Conservation (phyloP, 2,329 filamentous ascomycete genomes). For the Tolypocladium paradoxum region DNA sequence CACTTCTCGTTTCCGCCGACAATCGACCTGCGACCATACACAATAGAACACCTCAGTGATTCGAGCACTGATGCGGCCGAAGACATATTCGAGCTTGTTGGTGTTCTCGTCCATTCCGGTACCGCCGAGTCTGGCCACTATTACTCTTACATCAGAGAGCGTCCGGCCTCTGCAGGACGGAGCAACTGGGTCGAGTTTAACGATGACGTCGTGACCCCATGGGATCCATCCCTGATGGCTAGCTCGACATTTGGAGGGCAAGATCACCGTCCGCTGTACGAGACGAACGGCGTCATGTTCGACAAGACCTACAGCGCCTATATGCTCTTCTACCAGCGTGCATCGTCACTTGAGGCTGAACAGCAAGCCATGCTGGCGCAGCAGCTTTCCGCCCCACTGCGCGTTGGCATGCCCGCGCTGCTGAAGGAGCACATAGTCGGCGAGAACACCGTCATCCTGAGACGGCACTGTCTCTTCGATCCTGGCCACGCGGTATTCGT, state of each 20-base stretch:
- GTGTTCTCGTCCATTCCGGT: slow-evolving; percentile 84
- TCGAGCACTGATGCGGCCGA: slow-evolving; percentile 41
- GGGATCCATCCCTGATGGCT: slow-evolving; percentile 65
- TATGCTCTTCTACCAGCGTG: slow-evolving; percentile 93
- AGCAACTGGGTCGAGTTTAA: slow-evolving; percentile 85
- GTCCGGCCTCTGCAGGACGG: slow-evolving; percentile 41
- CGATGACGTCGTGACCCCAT: slow-evolving; percentile 68
- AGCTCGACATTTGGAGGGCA: slow-evolving; percentile 69
- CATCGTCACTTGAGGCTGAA: slow-evolving; percentile 49
- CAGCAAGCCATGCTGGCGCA: slow-evolving; percentile 31
- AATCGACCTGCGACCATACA: slow-evolving; percentile 85
- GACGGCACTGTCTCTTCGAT: slow-evolving; percentile 72
- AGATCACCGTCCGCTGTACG: slow-evolving; percentile 40
- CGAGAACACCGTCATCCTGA: slow-evolving; percentile 64
- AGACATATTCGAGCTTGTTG: slow-evolving; percentile 89
- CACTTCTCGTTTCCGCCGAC: slow-evolving; percentile 75
- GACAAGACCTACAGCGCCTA: slow-evolving; percentile 82
- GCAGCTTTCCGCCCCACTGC: slow-evolving; percentile 22
- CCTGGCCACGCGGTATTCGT: slow-evolving; percentile 59
- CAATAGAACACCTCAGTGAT: slow-evolving; percentile 69
- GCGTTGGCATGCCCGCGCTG: slow-evolving; percentile 31
- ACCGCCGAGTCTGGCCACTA: slow-evolving; percentile 94
- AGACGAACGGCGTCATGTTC: slow-evolving; percentile 34
- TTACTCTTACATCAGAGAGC: slow-evolving; percentile 86
- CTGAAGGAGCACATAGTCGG: slow-evolving; percentile 50